Evolutionary conservation across 108 stramenopile species (phyloP).

Genomic region (Bacterosira constricta): DNA sequence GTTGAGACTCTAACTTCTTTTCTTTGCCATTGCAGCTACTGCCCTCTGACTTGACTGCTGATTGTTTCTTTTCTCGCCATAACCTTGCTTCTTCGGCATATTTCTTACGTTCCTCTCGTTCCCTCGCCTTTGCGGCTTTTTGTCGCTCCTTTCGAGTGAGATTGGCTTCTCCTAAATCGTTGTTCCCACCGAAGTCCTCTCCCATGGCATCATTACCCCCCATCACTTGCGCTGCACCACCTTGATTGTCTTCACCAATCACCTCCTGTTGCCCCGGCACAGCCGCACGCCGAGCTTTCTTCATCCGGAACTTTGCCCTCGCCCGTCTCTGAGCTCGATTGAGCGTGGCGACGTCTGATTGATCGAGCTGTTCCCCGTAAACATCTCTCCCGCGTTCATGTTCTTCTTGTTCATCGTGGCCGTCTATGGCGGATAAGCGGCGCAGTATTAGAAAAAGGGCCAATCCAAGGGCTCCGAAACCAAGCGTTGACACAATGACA

Average conservation of each 20-base stretch:
- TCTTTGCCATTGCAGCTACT: neutral
- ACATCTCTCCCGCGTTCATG: neutral
- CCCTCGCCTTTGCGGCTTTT: slow-evolving; percentile 64
- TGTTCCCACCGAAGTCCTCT: neutral
- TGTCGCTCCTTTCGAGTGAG: slow-evolving; percentile 73
- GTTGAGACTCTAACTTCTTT: slow-evolving; percentile 25
- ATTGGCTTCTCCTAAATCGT: neutral
- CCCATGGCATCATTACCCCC: neutral
- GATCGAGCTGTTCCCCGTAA: slow-evolving; percentile 59
- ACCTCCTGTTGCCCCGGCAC: neutral
- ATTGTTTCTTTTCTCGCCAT: slow-evolving; percentile 35
- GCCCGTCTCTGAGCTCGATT: slow-evolving; percentile 71
- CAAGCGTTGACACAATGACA: slow-evolving; percentile 24
- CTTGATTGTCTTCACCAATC: slow-evolving; percentile 5
- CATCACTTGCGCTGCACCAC: neutral
- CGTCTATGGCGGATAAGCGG: neutral
- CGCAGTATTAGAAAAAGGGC: slow-evolving; percentile 23
- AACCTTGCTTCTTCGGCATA: slow-evolving; percentile 54
- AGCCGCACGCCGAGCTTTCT: slow-evolving; percentile 50
- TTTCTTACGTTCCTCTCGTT: slow-evolving; percentile 60
- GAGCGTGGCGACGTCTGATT: slow-evolving; percentile 61
- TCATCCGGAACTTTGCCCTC: slow-evolving; percentile 66
- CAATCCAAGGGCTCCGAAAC: slow-evolving; percentile 29
- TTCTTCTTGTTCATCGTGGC: neutral
- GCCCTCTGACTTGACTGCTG: neutral